Evolutionary conservation across 257 asterid genomes (phyloP), one percentile per base, ranked within the genome.

Genomic region (Nicotiana paniculata): DNA sequence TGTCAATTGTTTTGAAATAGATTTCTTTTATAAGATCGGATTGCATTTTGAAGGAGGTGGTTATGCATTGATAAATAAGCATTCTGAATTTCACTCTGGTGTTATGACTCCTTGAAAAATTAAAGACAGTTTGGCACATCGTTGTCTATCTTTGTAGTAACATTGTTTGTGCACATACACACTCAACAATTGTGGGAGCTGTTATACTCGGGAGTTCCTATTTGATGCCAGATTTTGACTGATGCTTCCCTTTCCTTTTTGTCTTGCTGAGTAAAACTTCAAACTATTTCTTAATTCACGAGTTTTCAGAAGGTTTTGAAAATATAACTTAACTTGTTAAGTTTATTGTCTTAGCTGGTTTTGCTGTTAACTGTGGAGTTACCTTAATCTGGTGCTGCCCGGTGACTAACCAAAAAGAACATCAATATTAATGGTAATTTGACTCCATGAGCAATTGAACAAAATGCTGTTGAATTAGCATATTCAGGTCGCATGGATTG

Each of bases 351-450:
- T 70, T 70, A 70, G 54, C n/a, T 43, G 6, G 1, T 39, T 70
- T 70, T 39, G 2, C 58, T 70, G 43, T 70, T 12, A 26, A 37
- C 16, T 43, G 11, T 43, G 77, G 77, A 69, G 32, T 69, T 39
- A 69, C 77, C 77, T n/a, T 69, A 18, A 4, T 69, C 77, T 69
- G 77, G 77, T 70, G 10, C 58, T 39, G 77, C 77, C 35, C 24
- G 35, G 30, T 70, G 58, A 69, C 77, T 70, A 39, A 70, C 35
- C 77, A 32, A 43, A 39, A 43, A 48, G 5, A 70, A 53, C 58
- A n/a, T 70, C 77, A 21, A 70, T 70, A 48, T 10, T 55, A 70
- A 21, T 5, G 33, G 5, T 70, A 43, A 43, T n/a, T 70, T 21
- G 39, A 55, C 3, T 39, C 58, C 54, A 43, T 1, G 54, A 35